Evolutionary conservation across 257 asterid species (phyloP), one percentile per base, ranked within the genome.

Genomic region (Lithospermum erythrorhizon): DNA sequence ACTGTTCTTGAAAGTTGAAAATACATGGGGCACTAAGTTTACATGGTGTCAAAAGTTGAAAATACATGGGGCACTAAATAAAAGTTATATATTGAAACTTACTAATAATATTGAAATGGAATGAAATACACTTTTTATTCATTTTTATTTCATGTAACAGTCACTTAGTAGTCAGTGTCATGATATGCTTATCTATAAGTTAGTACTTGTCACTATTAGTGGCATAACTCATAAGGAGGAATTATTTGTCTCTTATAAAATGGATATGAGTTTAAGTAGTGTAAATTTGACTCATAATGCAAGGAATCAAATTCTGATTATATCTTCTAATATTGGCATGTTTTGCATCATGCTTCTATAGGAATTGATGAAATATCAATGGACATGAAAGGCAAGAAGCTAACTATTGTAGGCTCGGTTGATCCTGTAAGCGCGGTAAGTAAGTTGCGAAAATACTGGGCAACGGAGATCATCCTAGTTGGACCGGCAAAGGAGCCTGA

Each of bases 401-500:
- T 90, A 25, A 85, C 83, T 0, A 70, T 90, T 22, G 81, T 90
- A 6, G 98, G 98, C 48, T 79, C 82, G 0, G 95, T 87, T 17
- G 98, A 90, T 65, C 98, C 98, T 0, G 86, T 90, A 15, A 68
- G 73, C 4, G 93, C 82, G 6, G 98, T 77, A 10, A 79, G 85
- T 79, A 90, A 85, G 58, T 57, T 90, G 71, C 80, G 96, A 49
- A 90, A 90, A 52, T 79, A 49, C 57, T 90, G 94, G 96, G 73
- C 81, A 1, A 71, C 94, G 0, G 55, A 69, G 78, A 85, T 90
- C 45, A 75, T 85, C 70, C 70, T 71, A 0, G 91, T 85, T 5
- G 98, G 98, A 53, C 95, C 96, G 0, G 89, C 89, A 8, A 81
- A 82, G 68, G 87, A 75, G 70, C 90, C 95, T 0, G 86, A 84